Percentiles rank a stretch among this genome's conserved stretches.
These are phyloP conservation scores for Emmonsia crescens DNA, from an alignment of 2,329 filamentous ascomycete genomes.

Conservation along the genomic window DNA sequence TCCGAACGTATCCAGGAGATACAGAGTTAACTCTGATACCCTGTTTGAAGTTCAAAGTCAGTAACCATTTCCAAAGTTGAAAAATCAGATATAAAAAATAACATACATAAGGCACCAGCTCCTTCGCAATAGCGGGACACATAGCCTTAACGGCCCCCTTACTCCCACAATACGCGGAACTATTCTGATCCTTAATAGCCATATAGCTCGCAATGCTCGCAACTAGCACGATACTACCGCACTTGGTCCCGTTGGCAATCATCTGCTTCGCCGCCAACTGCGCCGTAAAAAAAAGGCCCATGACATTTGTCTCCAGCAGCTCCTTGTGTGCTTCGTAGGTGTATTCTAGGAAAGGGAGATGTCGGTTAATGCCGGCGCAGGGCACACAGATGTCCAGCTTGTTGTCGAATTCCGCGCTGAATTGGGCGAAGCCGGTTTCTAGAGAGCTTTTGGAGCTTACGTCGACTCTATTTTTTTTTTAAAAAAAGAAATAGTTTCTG, in stretches of 20 bases:
- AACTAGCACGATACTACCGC: slow-evolving; percentile 44
- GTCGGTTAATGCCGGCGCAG: slow-evolving; percentile 73
- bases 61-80: not conserved
- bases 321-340: slow-evolving; percentile 33
- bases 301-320: slow-evolving; percentile 35
- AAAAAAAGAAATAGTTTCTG: not conserved
- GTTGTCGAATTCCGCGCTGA: slow-evolving; percentile 32
- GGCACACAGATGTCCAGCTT: slow-evolving; percentile 69
- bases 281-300: slow-evolving; percentile 38
- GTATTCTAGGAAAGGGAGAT: slow-evolving; percentile 36
- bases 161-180: slow-evolving; percentile 38
- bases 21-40: slow-evolving; percentile 35
- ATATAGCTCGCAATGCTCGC: slow-evolving; percentile 45
- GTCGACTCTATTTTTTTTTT: slow-evolving; percentile 24
- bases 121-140: slow-evolving; percentile 39
- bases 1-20: slow-evolving; percentile 31
- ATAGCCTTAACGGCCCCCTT: slow-evolving; percentile 40
- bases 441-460: slow-evolving; percentile 27
- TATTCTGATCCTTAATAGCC: slow-evolving; percentile 40
- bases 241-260: slow-evolving; percentile 40
- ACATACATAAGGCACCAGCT: slow-evolving; percentile 29
- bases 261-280: slow-evolving; percentile 42
- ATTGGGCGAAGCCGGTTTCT: slow-evolving; percentile 21
- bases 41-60: slow-evolving; percentile 21
- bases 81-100: not conserved